phyloP scores from a whole-genome alignment of 192 early-diverging fungal species.

The Backusella psychrophila region DNA sequence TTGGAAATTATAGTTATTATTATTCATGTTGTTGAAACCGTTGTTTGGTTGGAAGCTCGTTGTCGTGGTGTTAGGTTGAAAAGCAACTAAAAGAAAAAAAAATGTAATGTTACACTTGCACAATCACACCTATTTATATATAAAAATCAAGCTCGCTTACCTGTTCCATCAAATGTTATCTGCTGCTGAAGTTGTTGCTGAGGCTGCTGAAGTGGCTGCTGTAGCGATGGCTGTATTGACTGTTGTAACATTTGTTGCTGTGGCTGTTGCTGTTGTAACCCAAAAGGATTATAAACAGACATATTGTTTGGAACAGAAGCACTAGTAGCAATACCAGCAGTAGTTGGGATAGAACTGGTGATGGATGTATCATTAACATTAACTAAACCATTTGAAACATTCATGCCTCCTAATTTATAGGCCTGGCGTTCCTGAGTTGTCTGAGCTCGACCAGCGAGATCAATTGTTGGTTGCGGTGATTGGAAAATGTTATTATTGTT shows the following conservation, averaged over 20 bases:
- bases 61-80: neutral
- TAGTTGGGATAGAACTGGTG: neutral
- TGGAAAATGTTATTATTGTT: constrained; percentile 30
- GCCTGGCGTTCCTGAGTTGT: constrained; percentile 9
- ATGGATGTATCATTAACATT: neutral
- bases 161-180: neutral
- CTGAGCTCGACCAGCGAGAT: constrained; percentile 20
- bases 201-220: constrained; percentile 12
- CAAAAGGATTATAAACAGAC: constrained; percentile 7
- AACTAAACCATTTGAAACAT: constrained; percentile 7
- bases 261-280: too few relatives aligned
- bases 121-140: neutral
- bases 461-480: constrained; percentile 20
- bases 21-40: neutral
- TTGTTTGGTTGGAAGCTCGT: neutral
- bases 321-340: neutral
- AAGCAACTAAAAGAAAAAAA: neutral
- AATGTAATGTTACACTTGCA: neutral
- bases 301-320: neutral
- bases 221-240: constrained; percentile 4
- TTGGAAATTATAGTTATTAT: neutral
- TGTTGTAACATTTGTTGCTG: neutral
- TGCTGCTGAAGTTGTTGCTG: constrained; percentile 13
- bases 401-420: constrained; percentile 3
- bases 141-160: neutral